These are phyloP conservation scores for Juglanconis juglandina DNA, from an alignment of 2,329 filamentous ascomycete species.

Conservation along the genomic window DNA sequence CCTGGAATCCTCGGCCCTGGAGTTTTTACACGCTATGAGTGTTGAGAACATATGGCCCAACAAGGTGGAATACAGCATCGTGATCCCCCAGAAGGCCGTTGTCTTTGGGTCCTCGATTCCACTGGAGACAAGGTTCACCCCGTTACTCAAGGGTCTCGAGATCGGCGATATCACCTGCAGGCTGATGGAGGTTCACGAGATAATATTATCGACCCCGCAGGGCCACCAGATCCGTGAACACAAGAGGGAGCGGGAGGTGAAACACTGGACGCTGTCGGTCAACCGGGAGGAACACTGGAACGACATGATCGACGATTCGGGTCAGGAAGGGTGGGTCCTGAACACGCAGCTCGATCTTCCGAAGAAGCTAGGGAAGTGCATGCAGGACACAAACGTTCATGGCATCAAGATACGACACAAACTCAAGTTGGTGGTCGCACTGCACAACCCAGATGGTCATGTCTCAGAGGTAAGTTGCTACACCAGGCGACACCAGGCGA, in stretches of 20 bases:
- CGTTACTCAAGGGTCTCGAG: slow-evolving; percentile 81
- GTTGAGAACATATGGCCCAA: slow-evolving; percentile 98
- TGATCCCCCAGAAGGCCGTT: slow-evolving; percentile 88
- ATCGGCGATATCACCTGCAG: slow-evolving; percentile 80
- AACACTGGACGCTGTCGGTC: slow-evolving; percentile 55
- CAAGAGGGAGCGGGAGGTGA: slow-evolving; percentile 63
- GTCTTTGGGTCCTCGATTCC: slow-evolving; percentile 86
- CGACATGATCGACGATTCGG: slow-evolving; percentile 64
- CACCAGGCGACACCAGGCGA: background rate
- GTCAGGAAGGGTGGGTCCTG: slow-evolving; percentile 62
- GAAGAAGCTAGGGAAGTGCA: slow-evolving; percentile 74
- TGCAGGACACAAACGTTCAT: slow-evolving; percentile 85
- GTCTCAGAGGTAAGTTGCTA: slow-evolving; percentile 69
- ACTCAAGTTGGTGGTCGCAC: slow-evolving; percentile 82
- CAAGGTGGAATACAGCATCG: slow-evolving; percentile 94
- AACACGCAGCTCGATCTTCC: slow-evolving; percentile 68
- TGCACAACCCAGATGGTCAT: slow-evolving; percentile 93
- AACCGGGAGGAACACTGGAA: slow-evolving; percentile 62
- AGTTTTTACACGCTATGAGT: slow-evolving; percentile 83
- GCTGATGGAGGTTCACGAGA: slow-evolving; percentile 75
- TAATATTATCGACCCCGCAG: slow-evolving; percentile 47
- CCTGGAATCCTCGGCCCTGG: slow-evolving; percentile 69
- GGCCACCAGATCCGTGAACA: slow-evolving; percentile 51
- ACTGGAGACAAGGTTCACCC: slow-evolving; percentile 82
- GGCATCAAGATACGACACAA: slow-evolving; percentile 93